Conservation (phyloP, 1,139 yeast species). For the Candida tropicalis region DNA sequence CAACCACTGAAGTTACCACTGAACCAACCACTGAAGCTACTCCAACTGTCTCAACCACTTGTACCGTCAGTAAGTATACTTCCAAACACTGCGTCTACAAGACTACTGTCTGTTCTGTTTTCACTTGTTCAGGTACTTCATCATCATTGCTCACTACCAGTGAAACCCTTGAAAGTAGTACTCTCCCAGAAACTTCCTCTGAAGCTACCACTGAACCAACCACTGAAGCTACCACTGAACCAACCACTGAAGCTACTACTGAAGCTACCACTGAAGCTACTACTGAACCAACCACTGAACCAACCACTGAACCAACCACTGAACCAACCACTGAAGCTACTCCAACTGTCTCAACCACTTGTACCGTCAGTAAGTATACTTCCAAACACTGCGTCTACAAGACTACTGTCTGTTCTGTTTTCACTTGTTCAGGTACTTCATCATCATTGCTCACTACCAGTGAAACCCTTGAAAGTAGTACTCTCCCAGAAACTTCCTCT, state of each 20-base stretch:
- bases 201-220: not conserved
- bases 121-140: not conserved
- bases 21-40: constrained; percentile 19
- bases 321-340: constrained; percentile 14
- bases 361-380: not conserved
- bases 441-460: not conserved
- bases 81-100: not conserved
- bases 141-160: not conserved
- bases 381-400: not conserved
- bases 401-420: constrained; percentile 1
- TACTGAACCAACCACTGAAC: constrained; percentile 11
- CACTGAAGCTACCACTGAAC: not conserved
- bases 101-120: constrained; percentile 1
- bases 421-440: not conserved
- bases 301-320: constrained; percentile 15
- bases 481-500: not conserved
- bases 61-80: not conserved
- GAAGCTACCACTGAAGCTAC: constrained; percentile 16
- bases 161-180: not conserved
- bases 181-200: not conserved
- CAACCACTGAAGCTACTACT: not conserved
- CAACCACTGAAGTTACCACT: not conserved
- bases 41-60: constrained; percentile 5
- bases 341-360: not conserved
- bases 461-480: not conserved